phyloP scores from a whole-genome alignment of 164 flowering plant species.

The Magnolia officinalis region DNA sequence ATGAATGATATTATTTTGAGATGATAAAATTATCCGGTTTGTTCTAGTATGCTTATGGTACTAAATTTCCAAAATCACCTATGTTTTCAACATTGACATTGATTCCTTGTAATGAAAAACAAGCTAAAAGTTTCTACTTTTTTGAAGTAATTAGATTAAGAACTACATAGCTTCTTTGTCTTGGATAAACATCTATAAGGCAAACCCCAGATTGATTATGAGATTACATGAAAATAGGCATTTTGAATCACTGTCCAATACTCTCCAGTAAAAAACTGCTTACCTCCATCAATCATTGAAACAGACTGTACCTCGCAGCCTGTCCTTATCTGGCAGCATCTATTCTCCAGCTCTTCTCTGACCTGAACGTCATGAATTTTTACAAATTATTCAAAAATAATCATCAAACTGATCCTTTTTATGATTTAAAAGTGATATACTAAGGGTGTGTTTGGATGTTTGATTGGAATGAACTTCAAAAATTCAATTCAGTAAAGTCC shows the following conservation, averaged over 20 bases:
- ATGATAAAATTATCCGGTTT: too few species aligned
- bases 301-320: constrained; percentile 53
- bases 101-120: not conserved
- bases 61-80: too few species aligned
- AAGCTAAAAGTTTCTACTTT: not conserved
- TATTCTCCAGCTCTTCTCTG: constrained; percentile 47
- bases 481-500: not conserved
- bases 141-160: not conserved
- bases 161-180: too few species aligned
- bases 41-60: too few species aligned
- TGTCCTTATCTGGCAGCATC: constrained; percentile 61
- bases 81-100: not conserved
- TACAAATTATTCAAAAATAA: not conserved
- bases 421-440: not conserved
- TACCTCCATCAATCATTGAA: constrained; percentile 54
- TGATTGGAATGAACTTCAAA: not conserved
- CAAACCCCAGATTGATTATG: not conserved
- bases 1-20: too few species aligned
- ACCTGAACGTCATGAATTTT: constrained; percentile 41
- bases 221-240: constrained; percentile 1
- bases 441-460: not conserved
- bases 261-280: constrained; percentile 8
- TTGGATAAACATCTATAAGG: not conserved
- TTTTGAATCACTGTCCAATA: not conserved
- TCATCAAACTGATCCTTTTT: not conserved